Conservation (phyloP, 495 filamentous ascomycete genomes). For the Penicillium daleae region DNA sequence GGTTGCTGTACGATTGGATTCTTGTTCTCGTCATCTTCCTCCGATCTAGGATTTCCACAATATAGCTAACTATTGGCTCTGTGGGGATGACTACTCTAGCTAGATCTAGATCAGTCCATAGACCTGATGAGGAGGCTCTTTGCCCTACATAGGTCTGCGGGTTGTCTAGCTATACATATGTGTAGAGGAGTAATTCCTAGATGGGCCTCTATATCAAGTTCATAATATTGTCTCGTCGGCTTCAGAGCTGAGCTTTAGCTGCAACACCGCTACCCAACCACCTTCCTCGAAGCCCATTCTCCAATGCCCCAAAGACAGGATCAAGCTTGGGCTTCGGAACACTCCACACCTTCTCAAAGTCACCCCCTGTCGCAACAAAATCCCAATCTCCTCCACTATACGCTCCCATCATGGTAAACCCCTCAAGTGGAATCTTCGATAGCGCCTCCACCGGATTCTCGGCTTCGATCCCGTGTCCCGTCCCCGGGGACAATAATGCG, state of each 20-base stretch:
- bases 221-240: too few relatives aligned
- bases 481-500: neutral
- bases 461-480: neutral
- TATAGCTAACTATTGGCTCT: neutral
- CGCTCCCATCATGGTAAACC: neutral
- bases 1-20: conserved; percentile 14
- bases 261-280: neutral
- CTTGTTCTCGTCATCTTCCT: conserved; percentile 2
- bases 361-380: neutral
- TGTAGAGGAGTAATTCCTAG: too few relatives aligned
- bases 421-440: neutral
- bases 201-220: too few relatives aligned
- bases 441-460: neutral
- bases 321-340: neutral
- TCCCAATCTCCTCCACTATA: neutral
- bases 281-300: neutral
- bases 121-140: neutral
- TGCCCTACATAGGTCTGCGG: neutral
- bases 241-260: neutral
- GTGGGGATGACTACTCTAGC: neutral
- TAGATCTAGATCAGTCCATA: neutral
- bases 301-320: neutral
- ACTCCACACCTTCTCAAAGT: neutral
- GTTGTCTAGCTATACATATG: neutral
- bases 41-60: conserved; percentile 8